These are phyloP conservation scores for Psilocybe cyanescens DNA, from an alignment of 768 basidiomycete genomes.

Conservation along the genomic window DNA sequence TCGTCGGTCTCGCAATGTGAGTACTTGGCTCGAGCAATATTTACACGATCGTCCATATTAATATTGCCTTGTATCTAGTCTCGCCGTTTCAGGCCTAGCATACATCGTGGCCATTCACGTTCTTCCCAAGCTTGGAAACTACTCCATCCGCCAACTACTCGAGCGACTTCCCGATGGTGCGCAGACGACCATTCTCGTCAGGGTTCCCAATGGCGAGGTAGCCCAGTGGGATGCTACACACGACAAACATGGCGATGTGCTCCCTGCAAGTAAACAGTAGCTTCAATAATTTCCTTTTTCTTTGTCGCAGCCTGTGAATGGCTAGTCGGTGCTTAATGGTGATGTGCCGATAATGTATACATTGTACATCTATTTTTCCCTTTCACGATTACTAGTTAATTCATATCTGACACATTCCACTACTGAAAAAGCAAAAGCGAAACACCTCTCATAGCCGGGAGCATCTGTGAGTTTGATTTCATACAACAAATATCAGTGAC, in stretches of 20 bases:
- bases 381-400: no score
- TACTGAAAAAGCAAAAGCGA: no score
- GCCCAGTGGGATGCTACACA: slow-evolving; percentile 39
- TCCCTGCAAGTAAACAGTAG: not conserved
- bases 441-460: no score
- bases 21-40: slow-evolving; percentile 9
- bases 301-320: no score
- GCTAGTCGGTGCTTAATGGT: no score
- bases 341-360: no score
- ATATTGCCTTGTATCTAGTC: slow-evolving; percentile 20
- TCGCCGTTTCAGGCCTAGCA: slow-evolving; percentile 31
- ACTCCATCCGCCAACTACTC: slow-evolving; percentile 48
- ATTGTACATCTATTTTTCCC: no score
- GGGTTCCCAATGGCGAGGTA: slow-evolving; percentile 31
- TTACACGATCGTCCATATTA: no score
- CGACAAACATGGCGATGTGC: slow-evolving; percentile 34
- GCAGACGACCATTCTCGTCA: slow-evolving; percentile 33
- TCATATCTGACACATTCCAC: no score
- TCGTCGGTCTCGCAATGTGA: slow-evolving; percentile 39
- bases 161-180: slow-evolving; percentile 41
- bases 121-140: slow-evolving; percentile 45
- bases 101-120: slow-evolving; percentile 41
- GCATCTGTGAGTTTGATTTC: no score
- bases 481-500: no score
- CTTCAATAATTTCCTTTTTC: no score